A percentile compares a stretch with the other conserved stretches of the same genome.
Evolutionary conservation across 2,329 filamentous ascomycete species (phyloP).

Genomic region (Sporothrix sp.): DNA sequence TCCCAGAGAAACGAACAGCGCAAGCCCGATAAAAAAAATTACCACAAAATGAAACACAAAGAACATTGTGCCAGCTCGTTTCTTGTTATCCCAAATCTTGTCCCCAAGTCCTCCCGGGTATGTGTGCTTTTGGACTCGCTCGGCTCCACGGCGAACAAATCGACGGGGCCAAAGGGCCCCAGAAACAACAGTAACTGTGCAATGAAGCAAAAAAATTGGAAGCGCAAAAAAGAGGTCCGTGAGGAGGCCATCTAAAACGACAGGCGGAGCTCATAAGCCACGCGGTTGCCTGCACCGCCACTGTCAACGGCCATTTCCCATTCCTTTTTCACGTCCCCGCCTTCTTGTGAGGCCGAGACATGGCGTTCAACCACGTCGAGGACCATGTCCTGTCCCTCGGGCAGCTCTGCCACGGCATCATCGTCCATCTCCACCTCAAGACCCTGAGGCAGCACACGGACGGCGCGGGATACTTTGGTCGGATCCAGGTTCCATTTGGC

Average conservation of each 20-base stretch:
- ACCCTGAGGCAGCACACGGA: conserved; percentile 64
- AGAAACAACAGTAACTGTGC: too few species aligned
- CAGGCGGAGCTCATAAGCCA: conserved; percentile 37
- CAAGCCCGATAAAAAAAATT: too few species aligned
- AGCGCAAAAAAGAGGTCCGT: not conserved
- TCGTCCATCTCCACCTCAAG: conserved; percentile 83
- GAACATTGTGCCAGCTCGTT: too few species aligned
- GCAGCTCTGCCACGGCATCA: conserved; percentile 71
- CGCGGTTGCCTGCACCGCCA: conserved; percentile 21
- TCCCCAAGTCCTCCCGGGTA: too few species aligned
- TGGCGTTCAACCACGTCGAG: conserved; percentile 51
- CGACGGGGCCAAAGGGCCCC: not conserved
- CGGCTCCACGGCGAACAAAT: not conserved
- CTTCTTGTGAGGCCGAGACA: conserved; percentile 24
- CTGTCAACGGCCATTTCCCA: conserved; percentile 54
- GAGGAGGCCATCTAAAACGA: conserved; percentile 34
- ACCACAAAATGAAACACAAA: too few species aligned
- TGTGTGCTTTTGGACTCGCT: too few species aligned
- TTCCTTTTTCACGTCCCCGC: conserved; percentile 37
- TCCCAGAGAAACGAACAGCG: too few species aligned
- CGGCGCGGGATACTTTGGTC: conserved; percentile 56
- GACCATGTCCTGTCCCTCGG: conserved; percentile 87
- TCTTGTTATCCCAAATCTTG: too few species aligned
- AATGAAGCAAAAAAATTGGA: not conserved
- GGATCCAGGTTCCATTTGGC: conserved; percentile 74